These are phyloP conservation scores for Lentinula detonsa DNA, from an alignment of 768 basidiomycete species.

Conservation along the genomic window DNA sequence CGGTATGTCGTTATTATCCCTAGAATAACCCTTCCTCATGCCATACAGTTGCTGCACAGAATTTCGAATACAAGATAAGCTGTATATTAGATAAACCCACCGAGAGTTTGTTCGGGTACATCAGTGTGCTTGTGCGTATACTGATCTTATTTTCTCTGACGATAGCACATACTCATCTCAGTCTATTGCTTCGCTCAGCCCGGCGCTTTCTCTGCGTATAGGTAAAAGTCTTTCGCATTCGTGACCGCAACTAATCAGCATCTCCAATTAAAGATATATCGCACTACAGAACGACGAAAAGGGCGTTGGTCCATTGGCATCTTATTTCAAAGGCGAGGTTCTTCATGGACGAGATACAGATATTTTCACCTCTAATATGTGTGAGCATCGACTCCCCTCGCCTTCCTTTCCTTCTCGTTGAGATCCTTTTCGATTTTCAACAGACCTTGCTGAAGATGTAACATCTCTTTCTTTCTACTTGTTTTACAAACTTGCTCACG, in stretches of 20 bases:
- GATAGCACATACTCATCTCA: neutral
- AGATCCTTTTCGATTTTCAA: too few relatives aligned
- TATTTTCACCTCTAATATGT: constrained; percentile 97
- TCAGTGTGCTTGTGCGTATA: constrained; percentile 73
- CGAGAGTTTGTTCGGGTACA: constrained; percentile 91
- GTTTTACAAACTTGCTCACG: neutral
- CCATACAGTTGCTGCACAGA: constrained; percentile 59
- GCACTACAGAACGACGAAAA: constrained; percentile 80
- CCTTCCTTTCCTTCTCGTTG: too few relatives aligned
- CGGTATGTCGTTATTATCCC: neutral
- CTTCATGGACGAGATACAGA: constrained; percentile 80
- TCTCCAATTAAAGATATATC: constrained; percentile 52
- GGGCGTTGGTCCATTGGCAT: constrained; percentile 84
- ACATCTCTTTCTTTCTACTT: constrained; percentile 13
- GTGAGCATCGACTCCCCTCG: constrained; percentile 32
- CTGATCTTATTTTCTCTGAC: neutral
- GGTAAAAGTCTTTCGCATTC: constrained; percentile 31
- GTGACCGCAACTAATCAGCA: constrained; percentile 11
- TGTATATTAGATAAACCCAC: constrained; percentile 77
- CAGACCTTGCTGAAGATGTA: constrained; percentile 89
- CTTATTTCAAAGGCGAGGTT: constrained; percentile 96
- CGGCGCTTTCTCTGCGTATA: constrained; percentile 92
- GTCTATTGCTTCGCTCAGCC: constrained; percentile 36
- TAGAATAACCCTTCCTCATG: neutral
- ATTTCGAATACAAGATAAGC: constrained; percentile 74